These are phyloP conservation scores for Lachnum nothofagi DNA, from an alignment of 2,329 filamentous ascomycete genomes.

Conservation along the genomic window DNA sequence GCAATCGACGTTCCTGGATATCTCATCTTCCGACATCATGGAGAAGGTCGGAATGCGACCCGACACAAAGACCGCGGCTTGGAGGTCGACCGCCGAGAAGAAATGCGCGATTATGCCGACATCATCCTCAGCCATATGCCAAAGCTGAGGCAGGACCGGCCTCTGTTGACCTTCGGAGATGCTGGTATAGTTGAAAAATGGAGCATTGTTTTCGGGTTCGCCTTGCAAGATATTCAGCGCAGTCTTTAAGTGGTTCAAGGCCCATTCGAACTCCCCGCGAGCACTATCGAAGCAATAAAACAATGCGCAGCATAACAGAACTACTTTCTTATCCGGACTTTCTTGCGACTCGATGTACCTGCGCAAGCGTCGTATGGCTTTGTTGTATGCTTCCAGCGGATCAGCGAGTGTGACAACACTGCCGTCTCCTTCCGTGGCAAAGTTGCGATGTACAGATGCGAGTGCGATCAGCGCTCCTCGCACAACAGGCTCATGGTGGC, in stretches of 20 bases:
- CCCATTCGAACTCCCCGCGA: not conserved
- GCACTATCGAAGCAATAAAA: not conserved
- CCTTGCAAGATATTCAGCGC: not conserved
- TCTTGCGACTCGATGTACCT: not conserved
- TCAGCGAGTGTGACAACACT: not conserved
- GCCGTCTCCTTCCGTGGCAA: not conserved
- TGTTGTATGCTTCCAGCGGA: not conserved
- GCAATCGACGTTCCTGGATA: not conserved
- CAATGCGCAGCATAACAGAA: not conserved
- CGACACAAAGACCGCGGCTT: not conserved
- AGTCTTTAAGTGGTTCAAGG: not conserved
- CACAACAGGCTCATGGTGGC: constrained; percentile 39
- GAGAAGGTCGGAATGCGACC: not conserved
- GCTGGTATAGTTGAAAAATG: not conserved
- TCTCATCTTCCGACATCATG: not conserved
- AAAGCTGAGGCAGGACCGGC: no score
- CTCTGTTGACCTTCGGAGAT: not conserved
- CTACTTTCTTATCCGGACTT: not conserved
- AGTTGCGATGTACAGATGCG: not conserved
- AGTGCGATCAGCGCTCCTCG: constrained; percentile 5
- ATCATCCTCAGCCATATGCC: not conserved
- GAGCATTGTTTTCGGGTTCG: not conserved
- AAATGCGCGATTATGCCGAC: not conserved
- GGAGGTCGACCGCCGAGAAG: not conserved
- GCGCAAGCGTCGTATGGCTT: not conserved